phyloP scores from a whole-genome alignment of 495 filamentous ascomycete genomes.

The Tetracladium marchalianum region DNA sequence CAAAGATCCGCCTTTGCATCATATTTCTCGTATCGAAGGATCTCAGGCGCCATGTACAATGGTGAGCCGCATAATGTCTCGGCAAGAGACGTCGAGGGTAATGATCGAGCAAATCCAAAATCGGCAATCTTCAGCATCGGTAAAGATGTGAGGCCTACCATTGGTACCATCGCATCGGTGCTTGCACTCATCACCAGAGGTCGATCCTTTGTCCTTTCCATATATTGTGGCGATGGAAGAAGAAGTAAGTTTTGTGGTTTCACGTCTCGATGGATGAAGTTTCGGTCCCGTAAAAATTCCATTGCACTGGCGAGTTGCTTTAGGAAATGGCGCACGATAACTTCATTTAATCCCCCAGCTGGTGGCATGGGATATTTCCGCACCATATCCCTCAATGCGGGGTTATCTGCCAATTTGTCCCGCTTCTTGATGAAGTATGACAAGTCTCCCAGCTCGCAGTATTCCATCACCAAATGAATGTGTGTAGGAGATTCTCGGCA shows the following conservation, averaged over 20 bases:
- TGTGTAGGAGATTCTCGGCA: conserved; percentile 77
- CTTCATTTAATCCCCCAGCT: conserved; percentile 80
- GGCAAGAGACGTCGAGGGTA: conserved; percentile 80
- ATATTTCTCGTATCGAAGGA: conserved; percentile 93
- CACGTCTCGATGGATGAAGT: conserved; percentile 92
- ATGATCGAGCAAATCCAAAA: conserved; percentile 89
- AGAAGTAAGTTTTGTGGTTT: conserved; percentile 95
- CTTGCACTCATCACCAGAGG: conserved; percentile 51
- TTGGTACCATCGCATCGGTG: conserved; percentile 66
- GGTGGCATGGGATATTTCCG: conserved; percentile 79
- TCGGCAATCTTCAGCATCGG: conserved; percentile 97
- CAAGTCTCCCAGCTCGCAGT: conserved; percentile 88
- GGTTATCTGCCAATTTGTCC: conserved; percentile 63
- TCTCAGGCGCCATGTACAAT: conserved; percentile 95
- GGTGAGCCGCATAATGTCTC: conserved; percentile 98
- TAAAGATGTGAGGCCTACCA: conserved; percentile 72
- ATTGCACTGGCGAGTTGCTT: conserved; percentile 93
- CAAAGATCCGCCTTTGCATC: conserved; percentile 94
- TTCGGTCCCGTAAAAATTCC: conserved; percentile 71
- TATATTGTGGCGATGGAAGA: conserved; percentile 66
- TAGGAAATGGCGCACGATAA: conserved; percentile 86
- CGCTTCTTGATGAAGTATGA: conserved; percentile 92
- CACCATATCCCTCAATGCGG: conserved; percentile 73
- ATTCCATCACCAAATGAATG: conserved; percentile 98
- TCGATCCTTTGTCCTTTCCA: conserved; percentile 24